Evolutionary conservation across 768 basidiomycete genomes (phyloP), one percentile per base, ranked within the genome.

Genomic region (Hydnum rufescens): DNA sequence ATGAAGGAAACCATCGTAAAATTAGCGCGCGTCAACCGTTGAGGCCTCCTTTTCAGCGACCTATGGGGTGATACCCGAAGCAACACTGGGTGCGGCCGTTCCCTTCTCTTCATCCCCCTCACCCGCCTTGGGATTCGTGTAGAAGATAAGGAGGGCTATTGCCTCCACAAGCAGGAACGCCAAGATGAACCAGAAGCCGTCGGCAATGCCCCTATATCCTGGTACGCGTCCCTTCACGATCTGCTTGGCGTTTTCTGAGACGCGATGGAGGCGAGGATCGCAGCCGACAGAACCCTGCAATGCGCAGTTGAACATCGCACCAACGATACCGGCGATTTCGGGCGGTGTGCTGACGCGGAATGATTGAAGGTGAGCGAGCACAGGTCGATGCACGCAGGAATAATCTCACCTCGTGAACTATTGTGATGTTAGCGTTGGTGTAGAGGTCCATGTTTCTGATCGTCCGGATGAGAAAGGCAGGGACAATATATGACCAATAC

Each of bases 251-350:
- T 51, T 49, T 39, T 75, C 63, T 36, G 69, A 2, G 67, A 65
- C 63, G 73, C 62, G 57, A 76, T 74, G 18, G 72, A 70, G 30
- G 61, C 68, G 25, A 74, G 66, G 26, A 67, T 66, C 13, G 76
- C 71, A 30, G 72, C 62, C 75, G 5, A 67, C 68, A 31, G 74
- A 74, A 53, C 74, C 63, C 59, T 77, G 73, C 1, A 75, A 67
- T 8, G 72, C 71, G 23, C 69, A 67, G 53, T 73, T 74, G 65
- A 74, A 74, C 36, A 77, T 70, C 16, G 75, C 76, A 19, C 73
- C 73, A 13, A 75, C 68, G 3, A 70, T 72, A 36, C 76, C 75
- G 3, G 73, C 67, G 58, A 72, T 69, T n/a, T 65, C 64, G 4
- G 70, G 54, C 3, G 74, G 74, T 3, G 67, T 68, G 32, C 31